Conservation (phyloP, 2,329 filamentous ascomycete genomes). For the Aspergillus clavatus region DNA sequence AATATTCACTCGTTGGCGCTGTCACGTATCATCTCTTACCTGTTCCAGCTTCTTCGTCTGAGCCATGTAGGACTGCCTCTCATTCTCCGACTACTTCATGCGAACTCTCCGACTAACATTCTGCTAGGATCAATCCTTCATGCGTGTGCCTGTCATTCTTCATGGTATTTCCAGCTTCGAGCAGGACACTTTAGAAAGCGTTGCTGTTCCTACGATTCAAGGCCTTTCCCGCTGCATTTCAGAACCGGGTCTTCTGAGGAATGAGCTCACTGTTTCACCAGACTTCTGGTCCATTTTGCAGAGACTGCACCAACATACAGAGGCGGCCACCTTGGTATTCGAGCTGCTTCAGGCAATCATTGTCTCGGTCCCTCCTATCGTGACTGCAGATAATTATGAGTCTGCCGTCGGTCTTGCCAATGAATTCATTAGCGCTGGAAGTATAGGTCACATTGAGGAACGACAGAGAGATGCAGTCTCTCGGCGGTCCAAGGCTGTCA, state of each 20-base stretch:
- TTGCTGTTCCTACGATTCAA: constrained; percentile 69
- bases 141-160: constrained; percentile 84
- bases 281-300: constrained; percentile 95
- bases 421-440: constrained; percentile 80
- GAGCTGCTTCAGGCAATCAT: constrained; percentile 77
- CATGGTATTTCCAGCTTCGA: constrained; percentile 88
- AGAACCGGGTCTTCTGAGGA: constrained; percentile 70
- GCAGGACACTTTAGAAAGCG: constrained; percentile 68
- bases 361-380: constrained; percentile 66
- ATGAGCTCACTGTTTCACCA: constrained; percentile 90
- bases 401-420: constrained; percentile 78
- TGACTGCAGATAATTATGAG: constrained; percentile 95
- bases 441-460: constrained; percentile 65
- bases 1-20: constrained; percentile 79
- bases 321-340: constrained; percentile 74
- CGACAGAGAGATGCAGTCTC: constrained; percentile 58
- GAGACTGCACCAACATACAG: constrained; percentile 62
- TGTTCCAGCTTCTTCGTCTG: constrained; percentile 72
- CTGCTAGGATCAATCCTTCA: constrained; percentile 74
- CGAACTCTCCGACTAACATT: constrained; percentile 11
- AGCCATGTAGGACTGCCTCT: constrained; percentile 64
- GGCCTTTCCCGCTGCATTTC: constrained; percentile 77
- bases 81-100: not conserved
- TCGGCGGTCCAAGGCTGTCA: constrained; percentile 50
- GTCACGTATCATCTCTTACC: constrained; percentile 79